Percentiles rank a stretch among this genome's conserved stretches.
Conservation (phyloP, 1,139 yeast species). For the Candida sanyaensis region DNA sequence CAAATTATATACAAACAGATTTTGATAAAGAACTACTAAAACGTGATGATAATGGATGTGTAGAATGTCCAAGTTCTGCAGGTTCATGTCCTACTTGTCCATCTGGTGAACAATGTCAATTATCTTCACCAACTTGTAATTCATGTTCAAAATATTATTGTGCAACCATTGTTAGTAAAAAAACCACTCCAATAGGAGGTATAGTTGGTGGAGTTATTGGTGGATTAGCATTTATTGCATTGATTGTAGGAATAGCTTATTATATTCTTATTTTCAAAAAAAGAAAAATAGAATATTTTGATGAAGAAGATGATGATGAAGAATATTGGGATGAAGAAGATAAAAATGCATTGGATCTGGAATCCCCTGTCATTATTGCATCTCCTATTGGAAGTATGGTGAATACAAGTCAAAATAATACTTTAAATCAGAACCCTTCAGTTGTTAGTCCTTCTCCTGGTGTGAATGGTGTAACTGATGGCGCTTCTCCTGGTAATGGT, state of each 20-base stretch:
- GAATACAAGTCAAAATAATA: conserved; percentile 1
- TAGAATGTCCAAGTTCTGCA: conserved; percentile 44
- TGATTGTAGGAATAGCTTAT: conserved; percentile 34
- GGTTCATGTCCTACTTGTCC: conserved; percentile 56
- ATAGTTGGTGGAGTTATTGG: conserved; percentile 69
- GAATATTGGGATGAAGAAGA: conserved; percentile 21
- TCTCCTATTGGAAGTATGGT: neutral
- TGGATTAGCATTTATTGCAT: conserved; percentile 41
- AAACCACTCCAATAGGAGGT: conserved; percentile 46
- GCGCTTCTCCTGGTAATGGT: conserved; percentile 1
- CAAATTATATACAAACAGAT: conserved; percentile 2
- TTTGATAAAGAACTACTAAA: conserved; percentile 8
- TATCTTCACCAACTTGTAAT: conserved; percentile 55
- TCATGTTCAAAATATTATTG: conserved; percentile 62
- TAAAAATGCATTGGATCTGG: neutral
- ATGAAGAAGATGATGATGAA: conserved; percentile 7
- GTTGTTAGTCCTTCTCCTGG: neutral
- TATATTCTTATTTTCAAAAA: conserved; percentile 34
- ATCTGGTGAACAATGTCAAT: conserved; percentile 51
- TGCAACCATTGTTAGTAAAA: conserved; percentile 19
- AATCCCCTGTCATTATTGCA: conserved; percentile 1
- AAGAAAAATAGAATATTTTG: conserved; percentile 25
- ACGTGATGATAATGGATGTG: conserved; percentile 41
- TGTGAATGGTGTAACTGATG: neutral
- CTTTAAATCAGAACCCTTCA: conserved; percentile 1